phyloP scores from a whole-genome alignment of 2,329 filamentous ascomycete species.

The Arthrobotrys entomopaga region DNA sequence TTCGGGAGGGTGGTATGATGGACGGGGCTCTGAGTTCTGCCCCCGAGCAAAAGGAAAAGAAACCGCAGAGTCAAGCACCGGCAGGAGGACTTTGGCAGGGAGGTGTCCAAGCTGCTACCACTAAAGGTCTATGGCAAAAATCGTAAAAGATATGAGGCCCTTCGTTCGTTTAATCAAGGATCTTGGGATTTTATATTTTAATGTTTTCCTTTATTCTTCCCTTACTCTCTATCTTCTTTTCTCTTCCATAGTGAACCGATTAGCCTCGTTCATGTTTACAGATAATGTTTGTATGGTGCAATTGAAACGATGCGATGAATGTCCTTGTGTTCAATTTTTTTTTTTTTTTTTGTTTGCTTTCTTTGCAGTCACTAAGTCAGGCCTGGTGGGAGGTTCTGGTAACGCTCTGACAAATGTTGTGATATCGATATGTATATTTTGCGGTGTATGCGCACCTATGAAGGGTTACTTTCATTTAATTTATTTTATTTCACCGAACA shows the following conservation, averaged over 20 bases:
- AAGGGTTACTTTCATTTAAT: no score
- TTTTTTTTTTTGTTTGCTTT: constrained; percentile 9
- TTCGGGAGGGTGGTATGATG: constrained; percentile 74
- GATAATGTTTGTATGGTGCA: background rate
- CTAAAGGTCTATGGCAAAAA: constrained; percentile 43
- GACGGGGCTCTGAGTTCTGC: constrained; percentile 67
- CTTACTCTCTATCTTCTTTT: background rate
- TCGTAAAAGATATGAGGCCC: background rate
- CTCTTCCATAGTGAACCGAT: background rate
- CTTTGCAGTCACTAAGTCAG: no score
- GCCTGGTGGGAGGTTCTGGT: no score
- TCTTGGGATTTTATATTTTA: background rate
- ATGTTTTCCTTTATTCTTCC: no score
- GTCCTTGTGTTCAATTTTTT: no score
- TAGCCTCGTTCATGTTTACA: constrained; percentile 7
- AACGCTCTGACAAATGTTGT: no score
- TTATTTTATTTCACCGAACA: no score
- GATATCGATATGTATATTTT: no score
- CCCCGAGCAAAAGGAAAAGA: constrained; percentile 68
- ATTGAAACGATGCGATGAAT: background rate
- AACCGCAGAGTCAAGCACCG: constrained; percentile 69
- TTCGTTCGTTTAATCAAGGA: background rate
- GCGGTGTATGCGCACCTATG: no score
- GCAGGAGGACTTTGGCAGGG: constrained; percentile 38
- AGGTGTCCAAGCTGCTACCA: constrained; percentile 23